Conservation (phyloP, 2,329 filamentous ascomycete genomes). For the Cercospora sesami region DNA sequence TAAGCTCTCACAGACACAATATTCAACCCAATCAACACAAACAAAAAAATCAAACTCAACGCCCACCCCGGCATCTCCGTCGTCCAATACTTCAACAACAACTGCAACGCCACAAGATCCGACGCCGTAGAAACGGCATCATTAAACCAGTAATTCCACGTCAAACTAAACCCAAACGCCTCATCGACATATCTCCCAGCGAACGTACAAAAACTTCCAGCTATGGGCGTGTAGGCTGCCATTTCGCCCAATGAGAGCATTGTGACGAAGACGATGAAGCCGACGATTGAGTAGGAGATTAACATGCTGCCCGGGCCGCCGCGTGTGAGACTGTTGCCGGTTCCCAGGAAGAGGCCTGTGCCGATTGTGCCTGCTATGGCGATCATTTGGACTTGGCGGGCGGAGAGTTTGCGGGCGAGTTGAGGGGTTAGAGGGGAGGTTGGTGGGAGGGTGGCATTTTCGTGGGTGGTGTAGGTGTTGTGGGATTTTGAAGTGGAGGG, state of each 20-base stretch:
- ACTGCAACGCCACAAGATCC: constrained; percentile 60
- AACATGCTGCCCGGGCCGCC: constrained; percentile 64
- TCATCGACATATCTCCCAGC: constrained; percentile 67
- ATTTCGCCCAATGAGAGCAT: constrained; percentile 82
- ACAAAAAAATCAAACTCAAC: constrained; percentile 62
- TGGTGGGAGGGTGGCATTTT: constrained; percentile 17
- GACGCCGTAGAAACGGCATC: constrained; percentile 62
- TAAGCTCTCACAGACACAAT: constrained; percentile 56
- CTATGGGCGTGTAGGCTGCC: constrained; percentile 76
- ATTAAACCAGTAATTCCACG: constrained; percentile 65
- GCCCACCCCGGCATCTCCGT: constrained; percentile 64
- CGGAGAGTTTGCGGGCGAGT: constrained; percentile 56
- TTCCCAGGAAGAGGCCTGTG: constrained; percentile 59
- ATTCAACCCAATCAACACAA: constrained; percentile 55
- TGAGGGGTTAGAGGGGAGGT: constrained; percentile 4
- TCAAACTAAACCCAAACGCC: constrained; percentile 73
- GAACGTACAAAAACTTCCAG: constrained; percentile 68
- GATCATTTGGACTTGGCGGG: constrained; percentile 62
- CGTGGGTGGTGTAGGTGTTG: neutral
- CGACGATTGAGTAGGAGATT: constrained; percentile 68
- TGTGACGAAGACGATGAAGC: constrained; percentile 72
- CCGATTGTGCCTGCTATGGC: constrained; percentile 64
- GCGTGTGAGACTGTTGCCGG: constrained; percentile 51
- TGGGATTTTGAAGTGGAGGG: neutral
- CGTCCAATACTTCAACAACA: constrained; percentile 63